Conservation (phyloP, 345 rosid species). For the Brassica cretica region DNA sequence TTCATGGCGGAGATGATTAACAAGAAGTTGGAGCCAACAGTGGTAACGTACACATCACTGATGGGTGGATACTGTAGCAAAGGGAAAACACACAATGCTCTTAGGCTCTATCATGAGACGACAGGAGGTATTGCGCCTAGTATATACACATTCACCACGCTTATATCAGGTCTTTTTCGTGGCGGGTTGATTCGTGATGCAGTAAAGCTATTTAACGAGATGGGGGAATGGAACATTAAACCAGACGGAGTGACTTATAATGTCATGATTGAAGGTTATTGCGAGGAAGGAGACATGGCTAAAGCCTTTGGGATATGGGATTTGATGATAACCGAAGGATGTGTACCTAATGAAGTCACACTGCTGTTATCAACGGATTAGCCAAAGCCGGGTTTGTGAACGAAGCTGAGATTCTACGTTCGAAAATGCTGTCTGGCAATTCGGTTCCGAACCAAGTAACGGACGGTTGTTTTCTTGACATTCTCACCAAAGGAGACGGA, state of each 20-base stretch:
- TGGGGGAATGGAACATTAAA: slow-evolving; percentile 53
- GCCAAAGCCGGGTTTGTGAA: slow-evolving; percentile 72
- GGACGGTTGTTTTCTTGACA: slow-evolving; percentile 75
- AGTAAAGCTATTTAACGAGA: slow-evolving; percentile 54
- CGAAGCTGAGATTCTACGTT: slow-evolving; percentile 62
- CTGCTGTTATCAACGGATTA: slow-evolving; percentile 76
- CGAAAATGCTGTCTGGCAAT: slow-evolving; percentile 71
- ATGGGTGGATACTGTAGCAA: slow-evolving; percentile 74
- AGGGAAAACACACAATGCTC: slow-evolving; percentile 60
- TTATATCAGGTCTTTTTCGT: slow-evolving; percentile 68
- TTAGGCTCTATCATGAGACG: slow-evolving; percentile 81
- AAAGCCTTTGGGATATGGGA: slow-evolving; percentile 79
- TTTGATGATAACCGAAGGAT: slow-evolving; percentile 73
- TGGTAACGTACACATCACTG: slow-evolving; percentile 70
- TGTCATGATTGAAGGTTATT: slow-evolving; percentile 76
- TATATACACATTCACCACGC: slow-evolving; percentile 64
- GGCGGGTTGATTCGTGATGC: slow-evolving; percentile 63
- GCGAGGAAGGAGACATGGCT: slow-evolving; percentile 53
- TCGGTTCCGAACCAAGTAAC: slow-evolving; percentile 81
- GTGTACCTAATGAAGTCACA: slow-evolving; percentile 71
- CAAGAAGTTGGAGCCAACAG: slow-evolving; percentile 65
- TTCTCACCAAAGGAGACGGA: slow-evolving; percentile 62
- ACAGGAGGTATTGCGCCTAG: slow-evolving; percentile 67
- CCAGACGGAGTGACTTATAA: slow-evolving; percentile 87
- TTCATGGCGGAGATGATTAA: slow-evolving; percentile 58